These are phyloP conservation scores for Aquilaria malaccensis DNA, from an alignment of 345 rosid genomes.

Conservation along the genomic window DNA sequence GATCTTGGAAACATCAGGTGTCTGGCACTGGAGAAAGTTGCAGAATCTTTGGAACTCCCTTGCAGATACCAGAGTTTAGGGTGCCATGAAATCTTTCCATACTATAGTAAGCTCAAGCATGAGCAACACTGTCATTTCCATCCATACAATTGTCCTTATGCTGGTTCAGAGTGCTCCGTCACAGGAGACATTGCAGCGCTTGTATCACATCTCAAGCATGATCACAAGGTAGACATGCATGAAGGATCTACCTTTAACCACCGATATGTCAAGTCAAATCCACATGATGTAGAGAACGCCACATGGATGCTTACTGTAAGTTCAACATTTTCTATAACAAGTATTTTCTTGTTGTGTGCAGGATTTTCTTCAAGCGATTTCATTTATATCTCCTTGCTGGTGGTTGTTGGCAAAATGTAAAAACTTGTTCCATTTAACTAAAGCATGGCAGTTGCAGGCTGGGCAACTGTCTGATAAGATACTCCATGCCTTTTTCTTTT, in stretches of 20 bases:
- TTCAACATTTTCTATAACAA: background rate
- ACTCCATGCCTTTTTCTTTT: too few species aligned
- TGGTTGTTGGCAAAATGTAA: too few species aligned
- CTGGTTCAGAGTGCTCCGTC: conserved; percentile 64
- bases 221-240: conserved; percentile 80
- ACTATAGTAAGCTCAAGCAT: conserved; percentile 56
- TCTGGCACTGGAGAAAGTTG: conserved; percentile 60
- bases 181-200: conserved; percentile 57
- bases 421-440: too few species aligned
- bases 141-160: conserved; percentile 71
- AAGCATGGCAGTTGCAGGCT: too few species aligned
- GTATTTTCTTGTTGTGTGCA: too few species aligned
- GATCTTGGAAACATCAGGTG: conserved; percentile 68
- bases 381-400: too few species aligned
- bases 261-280: conserved; percentile 76
- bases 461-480: too few species aligned
- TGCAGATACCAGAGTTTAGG: conserved; percentile 53
- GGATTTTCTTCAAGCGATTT: too few species aligned
- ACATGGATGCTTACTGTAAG: conserved; percentile 83
- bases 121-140: conserved; percentile 48
- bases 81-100: conserved; percentile 52
- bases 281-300: conserved; percentile 73
- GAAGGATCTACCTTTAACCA: conserved; percentile 79
- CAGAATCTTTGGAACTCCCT: conserved; percentile 53
- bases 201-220: conserved; percentile 66